phyloP scores from a whole-genome alignment of 2,329 filamentous ascomycete genomes.

The Daldinia sp. region DNA sequence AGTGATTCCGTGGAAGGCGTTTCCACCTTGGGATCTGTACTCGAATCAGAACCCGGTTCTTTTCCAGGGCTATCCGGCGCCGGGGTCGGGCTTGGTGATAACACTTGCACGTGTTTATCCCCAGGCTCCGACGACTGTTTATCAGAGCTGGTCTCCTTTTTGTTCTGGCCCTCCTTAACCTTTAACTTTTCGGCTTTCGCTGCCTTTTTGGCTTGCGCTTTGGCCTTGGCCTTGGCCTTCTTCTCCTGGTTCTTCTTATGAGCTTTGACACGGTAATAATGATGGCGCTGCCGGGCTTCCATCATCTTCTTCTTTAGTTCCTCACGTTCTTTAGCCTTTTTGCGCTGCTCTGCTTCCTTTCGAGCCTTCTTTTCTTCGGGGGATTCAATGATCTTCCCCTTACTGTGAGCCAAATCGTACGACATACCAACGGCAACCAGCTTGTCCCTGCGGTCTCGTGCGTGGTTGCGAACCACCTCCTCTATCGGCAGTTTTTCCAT shows the following conservation, averaged over 20 bases:
- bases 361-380: conserved; percentile 58
- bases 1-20: conserved; percentile 16
- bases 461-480: conserved; percentile 71
- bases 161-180: conserved; percentile 36
- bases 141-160: conserved; percentile 4
- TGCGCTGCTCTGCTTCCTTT: conserved; percentile 55
- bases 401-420: conserved; percentile 75
- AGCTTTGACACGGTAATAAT: conserved; percentile 51
- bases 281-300: conserved; percentile 44
- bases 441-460: conserved; percentile 72
- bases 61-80: conserved; percentile 24
- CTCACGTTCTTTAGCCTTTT: conserved; percentile 52
- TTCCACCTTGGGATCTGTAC: conserved; percentile 17
- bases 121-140: conserved; percentile 1
- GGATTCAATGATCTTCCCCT: conserved; percentile 62
- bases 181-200: conserved; percentile 40
- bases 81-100: conserved; percentile 22
- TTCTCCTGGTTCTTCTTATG: conserved; percentile 52
- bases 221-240: conserved; percentile 50
- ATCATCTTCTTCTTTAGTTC: conserved; percentile 50
- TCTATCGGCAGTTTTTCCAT: conserved; percentile 63
- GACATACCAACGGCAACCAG: conserved; percentile 73
- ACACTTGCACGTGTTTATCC: conserved; percentile 51
- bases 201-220: conserved; percentile 48
- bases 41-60: conserved; percentile 26